Evolutionary conservation across 371 early-diverging fungal species (phyloP).

Genomic region (Zychaea mexicana): DNA sequence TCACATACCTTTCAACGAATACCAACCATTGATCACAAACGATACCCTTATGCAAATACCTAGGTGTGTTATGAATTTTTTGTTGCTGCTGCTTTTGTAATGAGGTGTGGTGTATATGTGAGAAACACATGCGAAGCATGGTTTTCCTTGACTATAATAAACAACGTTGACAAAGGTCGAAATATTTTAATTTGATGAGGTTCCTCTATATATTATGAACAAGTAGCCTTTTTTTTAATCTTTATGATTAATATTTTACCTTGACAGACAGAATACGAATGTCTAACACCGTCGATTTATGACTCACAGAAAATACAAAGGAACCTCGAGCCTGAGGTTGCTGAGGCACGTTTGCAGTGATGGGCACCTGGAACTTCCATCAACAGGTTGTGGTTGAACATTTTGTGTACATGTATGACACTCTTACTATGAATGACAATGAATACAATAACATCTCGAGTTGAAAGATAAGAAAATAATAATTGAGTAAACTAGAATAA

Average conservation of each 20-base stretch:
- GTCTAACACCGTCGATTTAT: not conserved
- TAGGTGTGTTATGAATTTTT: not conserved
- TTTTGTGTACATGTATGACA: not conserved
- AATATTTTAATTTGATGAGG: no score
- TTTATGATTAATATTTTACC: no score
- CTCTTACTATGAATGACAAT: not conserved
- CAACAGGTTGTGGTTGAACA: not conserved
- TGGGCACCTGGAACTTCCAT: not conserved
- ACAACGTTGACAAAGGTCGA: conserved; percentile 8
- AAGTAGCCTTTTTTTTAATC: no score
- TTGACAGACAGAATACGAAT: conserved; percentile 5
- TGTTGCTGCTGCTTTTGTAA: not conserved
- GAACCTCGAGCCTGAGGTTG: not conserved
- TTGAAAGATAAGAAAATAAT: not conserved
- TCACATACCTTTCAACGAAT: conserved; percentile 69
- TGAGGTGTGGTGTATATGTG: not conserved
- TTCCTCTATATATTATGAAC: no score
- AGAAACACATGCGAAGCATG: conserved; percentile 6
- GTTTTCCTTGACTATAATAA: not conserved
- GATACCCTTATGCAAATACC: not conserved
- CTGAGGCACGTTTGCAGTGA: not conserved
- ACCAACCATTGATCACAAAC: conserved; percentile 56
- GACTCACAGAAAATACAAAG: conserved; percentile 7
- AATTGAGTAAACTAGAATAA: no score
- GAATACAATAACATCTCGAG: not conserved